These are phyloP conservation scores for Geotrichum carabidarum DNA, from an alignment of 1,139 yeast species.

Conservation along the genomic window DNA sequence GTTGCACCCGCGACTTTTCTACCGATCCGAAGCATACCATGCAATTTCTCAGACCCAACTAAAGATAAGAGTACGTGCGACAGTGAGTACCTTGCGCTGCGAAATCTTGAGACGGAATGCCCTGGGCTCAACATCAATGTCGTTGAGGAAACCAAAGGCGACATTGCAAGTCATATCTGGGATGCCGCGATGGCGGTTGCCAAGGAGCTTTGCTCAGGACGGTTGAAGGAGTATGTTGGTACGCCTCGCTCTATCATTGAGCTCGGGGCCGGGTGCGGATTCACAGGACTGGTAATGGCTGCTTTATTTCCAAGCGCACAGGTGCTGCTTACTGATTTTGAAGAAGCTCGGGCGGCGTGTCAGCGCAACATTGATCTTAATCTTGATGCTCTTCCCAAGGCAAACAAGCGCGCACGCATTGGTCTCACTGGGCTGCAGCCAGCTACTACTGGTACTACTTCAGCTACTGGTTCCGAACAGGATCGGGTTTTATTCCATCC, in stretches of 20 bases:
- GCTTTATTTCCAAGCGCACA: slow-evolving; percentile 21
- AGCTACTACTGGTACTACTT: neutral
- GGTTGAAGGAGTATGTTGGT: slow-evolving; percentile 12
- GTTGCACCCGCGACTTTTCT: slow-evolving; percentile 10
- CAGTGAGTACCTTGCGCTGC: slow-evolving; percentile 15
- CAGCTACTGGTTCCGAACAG: neutral
- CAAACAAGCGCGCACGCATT: slow-evolving; percentile 4
- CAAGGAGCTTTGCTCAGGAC: slow-evolving; percentile 16
- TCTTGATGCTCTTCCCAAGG: slow-evolving; percentile 8
- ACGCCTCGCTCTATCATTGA: slow-evolving; percentile 25
- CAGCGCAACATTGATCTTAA: slow-evolving; percentile 25
- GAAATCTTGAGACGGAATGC: slow-evolving; percentile 14
- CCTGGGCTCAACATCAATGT: slow-evolving; percentile 13
- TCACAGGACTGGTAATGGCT: slow-evolving; percentile 28
- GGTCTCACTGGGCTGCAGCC: neutral
- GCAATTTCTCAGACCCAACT: slow-evolving; percentile 1
- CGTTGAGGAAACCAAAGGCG: slow-evolving; percentile 30
- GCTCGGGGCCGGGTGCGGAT: slow-evolving; percentile 34
- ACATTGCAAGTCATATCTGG: slow-evolving; percentile 32
- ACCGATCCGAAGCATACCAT: slow-evolving; percentile 11
- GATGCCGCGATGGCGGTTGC: slow-evolving; percentile 27
- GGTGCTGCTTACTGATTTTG: slow-evolving; percentile 30
- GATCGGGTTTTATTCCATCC: slow-evolving; percentile 12
- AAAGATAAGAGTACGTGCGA: slow-evolving; percentile 10
- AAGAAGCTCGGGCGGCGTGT: slow-evolving; percentile 30